A percentile compares a stretch with the other conserved stretches of the same genome.
phyloP scores from a whole-genome alignment of 257 asterid genomes.

The Scutellaria barbata region DNA sequence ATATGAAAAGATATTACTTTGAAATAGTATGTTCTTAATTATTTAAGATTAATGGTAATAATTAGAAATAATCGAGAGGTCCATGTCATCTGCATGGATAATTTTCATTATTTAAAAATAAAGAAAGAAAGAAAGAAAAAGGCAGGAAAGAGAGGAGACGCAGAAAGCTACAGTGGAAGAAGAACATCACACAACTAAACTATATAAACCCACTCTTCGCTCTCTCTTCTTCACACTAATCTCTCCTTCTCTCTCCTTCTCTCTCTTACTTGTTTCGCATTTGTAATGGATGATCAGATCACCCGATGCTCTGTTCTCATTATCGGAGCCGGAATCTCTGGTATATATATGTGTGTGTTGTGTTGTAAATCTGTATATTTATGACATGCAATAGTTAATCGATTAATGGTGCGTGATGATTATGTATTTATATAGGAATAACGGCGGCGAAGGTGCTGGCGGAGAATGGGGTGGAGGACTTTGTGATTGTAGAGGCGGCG shows the following conservation, averaged over 20 bases:
- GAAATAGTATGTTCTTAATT: too few species aligned
- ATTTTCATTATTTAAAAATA: too few species aligned
- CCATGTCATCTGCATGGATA: neutral
- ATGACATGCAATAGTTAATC: neutral
- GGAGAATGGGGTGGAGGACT: constrained; percentile 83
- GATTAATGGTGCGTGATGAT: neutral
- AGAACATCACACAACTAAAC: neutral
- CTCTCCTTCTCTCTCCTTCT: constrained; percentile 1
- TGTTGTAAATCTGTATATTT: neutral
- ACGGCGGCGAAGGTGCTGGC: constrained; percentile 77
- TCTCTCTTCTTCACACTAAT: neutral
- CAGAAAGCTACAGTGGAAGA: neutral
- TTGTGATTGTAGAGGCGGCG: constrained; percentile 75
- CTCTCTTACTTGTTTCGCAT: neutral
- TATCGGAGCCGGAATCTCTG: constrained; percentile 40
- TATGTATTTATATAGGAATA: constrained; percentile 48
- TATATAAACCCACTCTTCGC: constrained; percentile 24
- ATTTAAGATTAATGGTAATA: too few species aligned
- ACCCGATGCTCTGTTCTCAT: constrained; percentile 35
- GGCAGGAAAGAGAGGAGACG: neutral
- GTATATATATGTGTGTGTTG: neutral
- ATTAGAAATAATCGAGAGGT: too few species aligned
- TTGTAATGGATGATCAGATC: constrained; percentile 29
- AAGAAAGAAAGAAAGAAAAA: neutral
- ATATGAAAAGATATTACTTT: too few species aligned